A percentile compares a stretch with the other conserved stretches of the same genome.
Evolutionary conservation across 2,329 filamentous ascomycete genomes (phyloP).

Genomic region (Hypoxylon sp.): DNA sequence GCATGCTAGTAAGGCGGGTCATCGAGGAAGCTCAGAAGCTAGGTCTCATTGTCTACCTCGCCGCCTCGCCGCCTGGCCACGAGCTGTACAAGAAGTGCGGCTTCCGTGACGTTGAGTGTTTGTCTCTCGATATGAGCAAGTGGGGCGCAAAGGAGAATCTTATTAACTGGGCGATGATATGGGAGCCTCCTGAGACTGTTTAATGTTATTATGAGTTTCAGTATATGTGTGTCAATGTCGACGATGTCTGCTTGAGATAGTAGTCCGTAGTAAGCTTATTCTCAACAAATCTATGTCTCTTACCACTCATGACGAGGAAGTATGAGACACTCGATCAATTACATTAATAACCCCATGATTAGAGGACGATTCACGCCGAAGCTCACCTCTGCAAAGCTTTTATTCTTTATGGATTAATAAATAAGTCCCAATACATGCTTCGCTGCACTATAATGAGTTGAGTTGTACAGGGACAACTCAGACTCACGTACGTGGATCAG

Average conservation of each 20-base stretch:
- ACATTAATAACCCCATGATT: no score
- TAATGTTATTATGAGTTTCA: background rate
- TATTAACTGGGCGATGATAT: slow-evolving; percentile 49
- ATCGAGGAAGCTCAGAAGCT: slow-evolving; percentile 55
- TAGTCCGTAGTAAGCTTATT: background rate
- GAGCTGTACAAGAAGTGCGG: slow-evolving; percentile 57
- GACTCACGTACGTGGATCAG: background rate
- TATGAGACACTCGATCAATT: no score
- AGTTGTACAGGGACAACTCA: slow-evolving; percentile 15
- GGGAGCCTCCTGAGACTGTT: slow-evolving; percentile 27
- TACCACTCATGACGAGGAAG: no score
- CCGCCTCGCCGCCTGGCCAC: slow-evolving; percentile 55
- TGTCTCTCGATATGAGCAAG: slow-evolving; percentile 49
- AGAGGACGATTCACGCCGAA: no score
- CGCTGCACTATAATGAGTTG: background rate
- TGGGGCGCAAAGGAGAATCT: slow-evolving; percentile 50
- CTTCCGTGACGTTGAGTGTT: slow-evolving; percentile 55
- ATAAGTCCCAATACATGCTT: background rate
- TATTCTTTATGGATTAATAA: background rate
- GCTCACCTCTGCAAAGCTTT: no score
- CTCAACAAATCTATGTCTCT: background rate
- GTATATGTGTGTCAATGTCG: background rate
- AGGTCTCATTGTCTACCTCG: slow-evolving; percentile 55
- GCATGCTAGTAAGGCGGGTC: slow-evolving; percentile 56
- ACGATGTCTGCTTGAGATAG: background rate